Base-by-base conservation (phyloP, 2,329 filamentous ascomycete species). In the Fonsecaea erecta region DNA sequence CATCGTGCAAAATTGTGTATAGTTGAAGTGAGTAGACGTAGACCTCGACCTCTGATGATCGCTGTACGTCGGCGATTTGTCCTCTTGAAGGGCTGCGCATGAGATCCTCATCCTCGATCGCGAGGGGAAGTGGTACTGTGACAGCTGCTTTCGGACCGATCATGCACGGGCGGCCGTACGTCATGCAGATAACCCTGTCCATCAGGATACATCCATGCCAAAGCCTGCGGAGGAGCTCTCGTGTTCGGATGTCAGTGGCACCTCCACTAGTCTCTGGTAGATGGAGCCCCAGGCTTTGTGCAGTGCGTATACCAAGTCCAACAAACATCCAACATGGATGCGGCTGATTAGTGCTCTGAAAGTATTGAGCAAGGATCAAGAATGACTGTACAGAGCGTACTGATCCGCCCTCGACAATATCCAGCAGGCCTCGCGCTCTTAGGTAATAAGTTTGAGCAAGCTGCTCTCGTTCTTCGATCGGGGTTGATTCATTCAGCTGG, bases 311-410 rank as follows among this genome's bases (percentile, higher is more conserved):
- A 0, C 81, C 81, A 3, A 80, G 73, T 0, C 81, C 81, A 0
- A 81, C 78, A 3, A 81, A 77, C 72, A 83, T 82, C 82, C 82
- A 84, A 1, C 80, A 83, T 63, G 82, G 78, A 63, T 83, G 79
- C 0, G 80, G 77, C 5, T 78, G 77, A 12, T 81, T 77, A 0
- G 82, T 83, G 52, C 82, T 81, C 51, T 83, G 82, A 0, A 83
- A 71, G 63, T 83, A 84, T 52, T 82, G 81, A 11, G 78, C 80
- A 65, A 81, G 81, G 4, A 84, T 72, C 0, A 84, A 70, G 0
- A 83, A 71, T 52, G 78, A 82, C 67, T 84, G 82, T 0, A 84
- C 79, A 1, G 81, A 62, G 51, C 79, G 79, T 0, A 80, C 68
- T 0, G 80, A 83, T 0, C 78, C 79, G 0, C 76, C 73, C 11